Evolutionary conservation across 768 basidiomycete genomes (phyloP).

Genomic region (Macrolepiota fuliginosa): DNA sequence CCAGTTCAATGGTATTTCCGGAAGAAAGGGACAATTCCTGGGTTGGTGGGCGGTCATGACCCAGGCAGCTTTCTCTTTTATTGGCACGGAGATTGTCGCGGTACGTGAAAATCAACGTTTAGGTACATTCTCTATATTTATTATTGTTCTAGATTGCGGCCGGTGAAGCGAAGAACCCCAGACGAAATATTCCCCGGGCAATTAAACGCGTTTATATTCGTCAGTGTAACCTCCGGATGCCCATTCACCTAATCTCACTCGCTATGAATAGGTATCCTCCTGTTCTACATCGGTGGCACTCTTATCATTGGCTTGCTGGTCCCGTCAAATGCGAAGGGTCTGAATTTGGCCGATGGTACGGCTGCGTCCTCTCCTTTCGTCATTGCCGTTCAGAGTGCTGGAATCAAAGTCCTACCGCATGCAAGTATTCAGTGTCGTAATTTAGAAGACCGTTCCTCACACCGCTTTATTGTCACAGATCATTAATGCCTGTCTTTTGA

Average conservation of each 20-base stretch:
- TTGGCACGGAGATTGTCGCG: conserved; percentile 93
- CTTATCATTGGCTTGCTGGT: conserved; percentile 82
- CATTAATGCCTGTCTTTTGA: conserved; percentile 81
- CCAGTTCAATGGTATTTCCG: conserved; percentile 62
- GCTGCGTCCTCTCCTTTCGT: conserved; percentile 87
- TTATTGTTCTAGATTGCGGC: conserved; percentile 64
- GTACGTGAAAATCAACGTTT: conserved; percentile 36
- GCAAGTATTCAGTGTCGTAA: conserved; percentile 36
- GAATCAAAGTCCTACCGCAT: conserved; percentile 83
- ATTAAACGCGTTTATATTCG: conserved; percentile 75
- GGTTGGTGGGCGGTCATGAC: conserved; percentile 60
- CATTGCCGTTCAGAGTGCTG: conserved; percentile 81
- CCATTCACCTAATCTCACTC: not conserved
- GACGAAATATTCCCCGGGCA: conserved; percentile 58
- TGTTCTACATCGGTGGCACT: conserved; percentile 74
- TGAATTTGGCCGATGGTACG: conserved; percentile 53
- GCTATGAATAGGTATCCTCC: conserved; percentile 63
- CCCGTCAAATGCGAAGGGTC: conserved; percentile 58
- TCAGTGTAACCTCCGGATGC: conserved; percentile 19
- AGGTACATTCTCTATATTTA: conserved; percentile 8
- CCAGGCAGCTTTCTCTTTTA: conserved; percentile 89
- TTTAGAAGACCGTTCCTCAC: not conserved
- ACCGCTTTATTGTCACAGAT: conserved; percentile 41
- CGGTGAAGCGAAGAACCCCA: conserved; percentile 89
- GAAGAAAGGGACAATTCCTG: conserved; percentile 72